Percentiles rank a stretch among this genome's conserved stretches.
Evolutionary conservation across 805 yeast genomes (phyloP).

Genomic region (Candida tallmaniae): DNA sequence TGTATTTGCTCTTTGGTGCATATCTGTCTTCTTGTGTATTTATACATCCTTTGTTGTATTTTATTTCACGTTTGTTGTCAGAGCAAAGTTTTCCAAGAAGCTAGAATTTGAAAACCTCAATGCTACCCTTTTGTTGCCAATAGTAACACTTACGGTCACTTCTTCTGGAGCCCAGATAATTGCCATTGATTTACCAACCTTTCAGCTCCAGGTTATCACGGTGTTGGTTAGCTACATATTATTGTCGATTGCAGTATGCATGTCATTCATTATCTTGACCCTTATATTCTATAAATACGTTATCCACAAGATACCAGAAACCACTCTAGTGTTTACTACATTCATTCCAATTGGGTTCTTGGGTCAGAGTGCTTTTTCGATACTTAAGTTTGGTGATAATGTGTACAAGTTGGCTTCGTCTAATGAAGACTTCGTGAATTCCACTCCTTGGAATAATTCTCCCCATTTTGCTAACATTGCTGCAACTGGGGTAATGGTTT

Average conservation of each 20-base stretch:
- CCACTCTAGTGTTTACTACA: constrained; percentile 52
- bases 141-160: constrained; percentile 77
- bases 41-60: constrained; percentile 59
- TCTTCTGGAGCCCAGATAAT: constrained; percentile 67
- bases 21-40: constrained; percentile 51
- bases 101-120: constrained; percentile 35
- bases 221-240: constrained; percentile 51
- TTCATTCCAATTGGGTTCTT: constrained; percentile 79
- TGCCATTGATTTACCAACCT: constrained; percentile 36
- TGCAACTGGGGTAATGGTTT: constrained; percentile 6
- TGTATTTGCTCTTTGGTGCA: constrained; percentile 64
- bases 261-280: constrained; percentile 54
- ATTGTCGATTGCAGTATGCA: constrained; percentile 64
- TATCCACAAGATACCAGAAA: constrained; percentile 54
- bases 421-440: constrained; percentile 1
- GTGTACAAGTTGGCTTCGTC: constrained; percentile 16
- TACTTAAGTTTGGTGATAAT: constrained; percentile 51
- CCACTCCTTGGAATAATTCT: constrained; percentile 5
- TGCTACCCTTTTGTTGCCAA: constrained; percentile 62
- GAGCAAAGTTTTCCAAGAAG: constrained; percentile 20
- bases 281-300: constrained; percentile 59
- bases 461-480: constrained; percentile 7
- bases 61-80: constrained; percentile 42
- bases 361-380: constrained; percentile 80
- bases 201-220: constrained; percentile 46